Percentiles rank a stretch among this genome's conserved stretches.
These are phyloP conservation scores for Leccinum ponderosum DNA, from an alignment of 1,284 basidiomycete species.

Conservation along the genomic window DNA sequence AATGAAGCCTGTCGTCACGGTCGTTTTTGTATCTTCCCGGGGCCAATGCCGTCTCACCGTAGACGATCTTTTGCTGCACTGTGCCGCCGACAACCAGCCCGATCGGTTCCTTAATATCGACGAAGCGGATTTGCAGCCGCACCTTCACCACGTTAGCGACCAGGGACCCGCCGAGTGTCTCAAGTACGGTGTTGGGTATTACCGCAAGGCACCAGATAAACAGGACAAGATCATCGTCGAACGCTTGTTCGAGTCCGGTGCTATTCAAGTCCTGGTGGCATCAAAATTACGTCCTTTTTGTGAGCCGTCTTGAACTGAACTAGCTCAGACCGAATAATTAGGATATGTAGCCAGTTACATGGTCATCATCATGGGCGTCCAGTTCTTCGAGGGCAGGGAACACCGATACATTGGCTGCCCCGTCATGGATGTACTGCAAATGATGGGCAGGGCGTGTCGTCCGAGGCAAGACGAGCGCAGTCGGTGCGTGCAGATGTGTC, in stretches of 20 bases:
- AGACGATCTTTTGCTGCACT: slow-evolving; percentile 90
- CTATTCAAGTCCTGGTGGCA: slow-evolving; percentile 86
- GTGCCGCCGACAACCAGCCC: slow-evolving; percentile 83
- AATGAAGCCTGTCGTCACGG: slow-evolving; percentile 70
- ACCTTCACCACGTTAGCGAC: slow-evolving; percentile 81
- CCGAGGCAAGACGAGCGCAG: slow-evolving; percentile 81
- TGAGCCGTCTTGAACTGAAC: not conserved
- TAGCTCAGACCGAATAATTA: slow-evolving; percentile 27
- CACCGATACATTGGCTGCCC: slow-evolving; percentile 90
- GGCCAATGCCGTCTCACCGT: slow-evolving; percentile 94
- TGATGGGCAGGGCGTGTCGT: slow-evolving; percentile 97
- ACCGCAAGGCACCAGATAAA: slow-evolving; percentile 91
- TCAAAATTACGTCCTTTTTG: slow-evolving; percentile 64
- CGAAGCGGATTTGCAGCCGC: slow-evolving; percentile 80
- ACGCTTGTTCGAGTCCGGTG: slow-evolving; percentile 83
- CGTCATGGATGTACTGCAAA: slow-evolving; percentile 96
- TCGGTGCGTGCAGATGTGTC: slow-evolving; percentile 55
- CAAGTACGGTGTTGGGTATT: slow-evolving; percentile 92
- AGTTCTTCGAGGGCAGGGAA: slow-evolving; percentile 94
- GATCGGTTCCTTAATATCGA: slow-evolving; percentile 93
- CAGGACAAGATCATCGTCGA: slow-evolving; percentile 95
- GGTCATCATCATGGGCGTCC: slow-evolving; percentile 99
- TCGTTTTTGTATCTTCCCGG: slow-evolving; percentile 92
- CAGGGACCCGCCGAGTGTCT: slow-evolving; percentile 71
- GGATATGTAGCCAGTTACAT: slow-evolving; percentile 96